Conservation (phyloP, 345 rosid species). For the Ailanthus altissimus region DNA sequence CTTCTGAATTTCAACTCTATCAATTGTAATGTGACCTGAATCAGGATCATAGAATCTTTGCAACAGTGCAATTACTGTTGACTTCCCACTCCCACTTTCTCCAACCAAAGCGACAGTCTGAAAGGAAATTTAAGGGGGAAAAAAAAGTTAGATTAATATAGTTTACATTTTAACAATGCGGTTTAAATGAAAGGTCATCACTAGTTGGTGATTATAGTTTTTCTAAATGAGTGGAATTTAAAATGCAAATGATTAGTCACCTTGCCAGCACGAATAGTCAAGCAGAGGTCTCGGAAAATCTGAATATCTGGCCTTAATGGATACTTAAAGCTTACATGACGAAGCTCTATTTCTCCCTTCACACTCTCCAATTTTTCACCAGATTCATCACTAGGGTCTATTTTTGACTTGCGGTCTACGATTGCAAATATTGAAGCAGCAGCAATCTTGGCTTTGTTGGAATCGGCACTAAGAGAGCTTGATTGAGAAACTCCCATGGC, state of each 20-base stretch:
- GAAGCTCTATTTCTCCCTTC: slow-evolving; percentile 70
- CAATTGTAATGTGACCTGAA: slow-evolving; percentile 69
- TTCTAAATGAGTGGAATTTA: neutral
- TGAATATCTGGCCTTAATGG: slow-evolving; percentile 75
- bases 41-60: slow-evolving; percentile 84
- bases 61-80: slow-evolving; percentile 65
- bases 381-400: slow-evolving; percentile 71
- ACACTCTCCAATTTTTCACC: slow-evolving; percentile 52
- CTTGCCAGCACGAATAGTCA: slow-evolving; percentile 73
- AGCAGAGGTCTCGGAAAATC: slow-evolving; percentile 60
- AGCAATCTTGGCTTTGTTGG: slow-evolving; percentile 56
- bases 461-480: slow-evolving; percentile 68
- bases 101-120: slow-evolving; percentile 88
- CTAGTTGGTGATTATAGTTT: neutral
- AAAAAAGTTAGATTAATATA: neutral
- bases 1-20: slow-evolving; percentile 62
- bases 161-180: neutral
- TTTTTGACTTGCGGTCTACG: slow-evolving; percentile 61
- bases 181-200: neutral
- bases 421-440: slow-evolving; percentile 72
- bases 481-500: slow-evolving; percentile 65
- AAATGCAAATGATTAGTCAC: slow-evolving; percentile 27
- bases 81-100: slow-evolving; percentile 89
- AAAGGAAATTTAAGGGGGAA: slow-evolving; percentile 12
- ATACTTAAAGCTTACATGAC: slow-evolving; percentile 68